Base-by-base conservation (phyloP, 2,329 filamentous ascomycete species). In the Phialocephala sp. region DNA sequence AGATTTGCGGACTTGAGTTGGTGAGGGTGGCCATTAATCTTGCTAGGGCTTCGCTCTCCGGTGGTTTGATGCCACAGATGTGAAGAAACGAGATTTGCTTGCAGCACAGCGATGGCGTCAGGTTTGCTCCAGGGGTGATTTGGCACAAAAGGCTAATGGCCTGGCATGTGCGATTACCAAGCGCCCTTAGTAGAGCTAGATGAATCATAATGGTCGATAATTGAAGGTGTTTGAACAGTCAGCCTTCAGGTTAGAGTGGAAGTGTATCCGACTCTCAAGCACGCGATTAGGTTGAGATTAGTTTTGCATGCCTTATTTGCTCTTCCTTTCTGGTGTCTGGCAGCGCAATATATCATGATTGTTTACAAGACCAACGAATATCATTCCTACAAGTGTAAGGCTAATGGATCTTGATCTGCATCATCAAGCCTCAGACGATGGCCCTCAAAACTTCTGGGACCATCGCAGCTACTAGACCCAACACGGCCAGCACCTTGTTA, bases 1-100 rank as follows among this genome's bases (percentile, higher is more conserved):
- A 55, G 89, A 92, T 79, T 79, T 91, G 76, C 79, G 84, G 50
- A 73, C 75, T 22, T 62, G 45, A 56, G n/a, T 3, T n/a, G n/a
- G 12, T 11, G n/a, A n/a, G 15, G 15, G 15, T 6, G 4, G 18
- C 5, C 1, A 43, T 43, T 43, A 15, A 18, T n/a, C 15, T 43
- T 6, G 2, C 15, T 15, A 43, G n/a, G n/a, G 41, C 41, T 6
- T 41, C 11, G 14, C 6, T 5, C n/a, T 15, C 15, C 18, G n/a
- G 18, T 43, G 8, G 9, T 22, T 50, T 22, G 11, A 50, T 50
- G n/a, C 20, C 24, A n/a, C 8, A 35, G 24, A 54, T 32, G 35
- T 32, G 50, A 54, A n/a, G 24, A 27, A 35, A 32, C 14, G 22
- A 54, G 5, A 32, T 54, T 54, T 54, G 50, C 22, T 54, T 54